Percentiles rank a stretch among this genome's conserved stretches.
phyloP scores from a whole-genome alignment of 148 eudicot species.

The Dysphania ambrosioides region DNA sequence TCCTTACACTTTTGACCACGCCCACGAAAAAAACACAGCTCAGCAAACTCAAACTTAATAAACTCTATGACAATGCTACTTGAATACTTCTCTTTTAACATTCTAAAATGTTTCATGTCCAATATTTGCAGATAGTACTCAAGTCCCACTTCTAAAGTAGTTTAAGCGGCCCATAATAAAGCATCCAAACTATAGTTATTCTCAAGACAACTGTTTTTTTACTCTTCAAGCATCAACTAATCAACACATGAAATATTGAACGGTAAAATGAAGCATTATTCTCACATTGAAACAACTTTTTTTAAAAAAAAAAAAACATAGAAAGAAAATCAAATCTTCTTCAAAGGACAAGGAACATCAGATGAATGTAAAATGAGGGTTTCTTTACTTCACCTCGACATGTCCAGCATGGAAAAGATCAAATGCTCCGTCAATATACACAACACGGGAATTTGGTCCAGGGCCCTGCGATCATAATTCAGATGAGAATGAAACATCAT shows the following conservation, averaged over 20 bases:
- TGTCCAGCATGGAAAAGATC: slow-evolving; percentile 99
- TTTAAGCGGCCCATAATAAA: no score
- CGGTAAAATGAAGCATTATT: neutral
- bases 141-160: no score
- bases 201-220: neutral
- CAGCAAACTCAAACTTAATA: neutral
- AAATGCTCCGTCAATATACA: slow-evolving; percentile 95
- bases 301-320: neutral
- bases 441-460: slow-evolving; percentile 86
- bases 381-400: slow-evolving; percentile 61
- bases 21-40: slow-evolving; percentile 1
- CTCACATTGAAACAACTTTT: neutral
- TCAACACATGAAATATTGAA: neutral
- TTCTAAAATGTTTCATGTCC: neutral
- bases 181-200: neutral
- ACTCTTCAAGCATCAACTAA: neutral
- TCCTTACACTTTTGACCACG: neutral
- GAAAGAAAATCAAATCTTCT: neutral
- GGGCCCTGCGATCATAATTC: slow-evolving; percentile 58
- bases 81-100: neutral
- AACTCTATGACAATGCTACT: neutral
- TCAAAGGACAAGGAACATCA: slow-evolving; percentile 1
- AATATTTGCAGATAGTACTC: neutral
- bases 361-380: neutral
- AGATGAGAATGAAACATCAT: slow-evolving; percentile 1